Conservation (phyloP, 2,329 filamentous ascomycete species). For the Trichophyton simii region DNA sequence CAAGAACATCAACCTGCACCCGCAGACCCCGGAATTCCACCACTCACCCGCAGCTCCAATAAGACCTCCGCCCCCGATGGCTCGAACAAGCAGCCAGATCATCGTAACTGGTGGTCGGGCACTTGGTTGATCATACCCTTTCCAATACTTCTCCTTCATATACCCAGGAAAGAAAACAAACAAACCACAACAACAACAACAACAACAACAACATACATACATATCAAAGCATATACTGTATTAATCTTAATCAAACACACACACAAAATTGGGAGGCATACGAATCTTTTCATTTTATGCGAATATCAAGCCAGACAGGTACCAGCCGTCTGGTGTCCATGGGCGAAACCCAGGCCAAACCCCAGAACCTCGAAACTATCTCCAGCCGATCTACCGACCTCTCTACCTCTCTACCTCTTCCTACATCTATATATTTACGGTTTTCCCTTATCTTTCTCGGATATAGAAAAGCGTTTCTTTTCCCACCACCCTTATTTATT, state of each 20-base stretch:
- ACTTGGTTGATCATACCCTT: constrained; percentile 19
- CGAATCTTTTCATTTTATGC: neutral
- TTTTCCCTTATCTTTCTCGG: constrained; percentile 1
- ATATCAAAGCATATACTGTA: neutral
- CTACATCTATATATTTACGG: neutral
- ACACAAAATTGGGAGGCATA: constrained; percentile 1
- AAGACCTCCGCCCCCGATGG: constrained; percentile 21
- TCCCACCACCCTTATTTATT: neutral
- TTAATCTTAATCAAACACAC: neutral
- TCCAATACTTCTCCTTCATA: neutral
- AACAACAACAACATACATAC: neutral
- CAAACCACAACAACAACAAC: neutral
- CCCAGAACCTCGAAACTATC: too few relatives aligned
- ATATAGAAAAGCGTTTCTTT: neutral
- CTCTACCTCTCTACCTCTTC: neutral
- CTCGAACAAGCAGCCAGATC: constrained; percentile 27
- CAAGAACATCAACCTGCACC: constrained; percentile 18
- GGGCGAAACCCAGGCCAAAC: too few relatives aligned
- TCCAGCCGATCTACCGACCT: too few relatives aligned
- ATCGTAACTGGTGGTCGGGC: constrained; percentile 32
- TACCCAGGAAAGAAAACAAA: neutral
- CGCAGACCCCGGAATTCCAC: constrained; percentile 20
- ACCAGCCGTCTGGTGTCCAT: too few relatives aligned
- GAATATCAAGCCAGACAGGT: neutral
- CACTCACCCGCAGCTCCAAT: constrained; percentile 21